Evolutionary conservation across 192 early-diverging fungal genomes (phyloP).

Genomic region (Backusella liffmaniae): DNA sequence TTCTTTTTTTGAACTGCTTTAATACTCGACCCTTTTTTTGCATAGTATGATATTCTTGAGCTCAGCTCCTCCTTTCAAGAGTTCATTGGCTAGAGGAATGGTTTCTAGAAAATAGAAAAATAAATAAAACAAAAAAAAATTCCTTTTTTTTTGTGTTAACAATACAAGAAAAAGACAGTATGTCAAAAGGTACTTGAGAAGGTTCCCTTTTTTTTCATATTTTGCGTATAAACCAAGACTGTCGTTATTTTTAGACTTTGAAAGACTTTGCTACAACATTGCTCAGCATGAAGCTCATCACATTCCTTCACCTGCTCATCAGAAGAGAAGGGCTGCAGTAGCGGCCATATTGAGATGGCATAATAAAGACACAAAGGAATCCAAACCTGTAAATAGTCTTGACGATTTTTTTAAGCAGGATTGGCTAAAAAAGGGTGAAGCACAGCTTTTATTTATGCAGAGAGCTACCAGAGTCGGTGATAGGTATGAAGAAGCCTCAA

Average conservation of each 20-base stretch:
- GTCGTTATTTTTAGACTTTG: neutral
- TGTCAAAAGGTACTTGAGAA: neutral
- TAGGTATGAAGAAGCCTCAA: slow-evolving; percentile 5
- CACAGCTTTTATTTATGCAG: slow-evolving; percentile 32
- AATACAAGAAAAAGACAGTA: neutral
- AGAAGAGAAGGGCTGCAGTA: slow-evolving; percentile 26
- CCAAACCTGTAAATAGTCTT: neutral
- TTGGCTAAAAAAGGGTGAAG: slow-evolving; percentile 25
- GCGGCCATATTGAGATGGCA: slow-evolving; percentile 24
- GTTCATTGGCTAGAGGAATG: too few species aligned
- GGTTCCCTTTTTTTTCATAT: neutral
- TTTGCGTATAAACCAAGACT: neutral
- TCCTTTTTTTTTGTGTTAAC: too few species aligned
- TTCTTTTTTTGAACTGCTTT: too few species aligned
- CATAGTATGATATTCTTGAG: too few species aligned
- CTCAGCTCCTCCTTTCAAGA: too few species aligned
- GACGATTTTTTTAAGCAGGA: slow-evolving; percentile 19
- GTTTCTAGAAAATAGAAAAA: too few species aligned
- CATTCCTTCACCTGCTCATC: slow-evolving; percentile 22
- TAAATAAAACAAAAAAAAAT: too few species aligned
- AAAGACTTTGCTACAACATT: neutral
- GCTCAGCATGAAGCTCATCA: neutral
- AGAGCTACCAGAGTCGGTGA: slow-evolving; percentile 29
- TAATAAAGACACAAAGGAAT: neutral
- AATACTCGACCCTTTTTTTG: too few species aligned